Base-by-base conservation (phyloP, 2,329 filamentous ascomycete genomes). In the Rhexocercosporidium sp. region DNA sequence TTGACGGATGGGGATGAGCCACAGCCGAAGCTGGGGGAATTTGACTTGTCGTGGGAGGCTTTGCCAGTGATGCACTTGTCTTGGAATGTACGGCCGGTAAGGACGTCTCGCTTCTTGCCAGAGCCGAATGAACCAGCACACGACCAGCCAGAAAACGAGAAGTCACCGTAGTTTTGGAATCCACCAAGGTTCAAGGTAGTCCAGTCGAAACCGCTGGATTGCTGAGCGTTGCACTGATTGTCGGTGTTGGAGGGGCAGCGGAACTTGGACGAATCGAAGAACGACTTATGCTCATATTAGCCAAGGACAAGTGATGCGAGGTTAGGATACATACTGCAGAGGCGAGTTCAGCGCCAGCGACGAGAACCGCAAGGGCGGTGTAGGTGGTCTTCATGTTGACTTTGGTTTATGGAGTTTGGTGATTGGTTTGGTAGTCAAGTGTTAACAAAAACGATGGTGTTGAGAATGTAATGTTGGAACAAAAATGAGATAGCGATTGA, bases 181-280 rank as follows among this genome's bases (percentile, higher is more conserved):
- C 77, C 74, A 53, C 92, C 93, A 41, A 81, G 72, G 70, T 78
- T 73, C 27, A 97, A 84, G 71, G 86, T 86, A 29, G 80, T 79
- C 87, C 91, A 97, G 82, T 90, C 82, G 79, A 92, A 96, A 59
- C 93, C 94, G 25, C 75, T 72, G 70, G 85, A 80, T 82, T 96
- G 92, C 72, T 88, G 79, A n/a, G 85, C 78, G 66, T 86, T 88
- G 81, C 95, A 97, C 75, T 90, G 81, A 83, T 96, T 96, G 82
- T 93, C 82, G 76, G 86, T 88, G 84, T 92, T 93, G 67, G 82
- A 81, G 14, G 93, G 93, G 78, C 85, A 90, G 59, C 83, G 83
- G 84, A 89, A 96, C 68, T 83, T 79, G 57, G 79, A 75, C 64
- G 83, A 82, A 70, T 82, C 79, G 66, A 81, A 79, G 84, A 86